phyloP scores from a whole-genome alignment of 2,329 filamentous ascomycete species.

The Fusarium fracticaudum region DNA sequence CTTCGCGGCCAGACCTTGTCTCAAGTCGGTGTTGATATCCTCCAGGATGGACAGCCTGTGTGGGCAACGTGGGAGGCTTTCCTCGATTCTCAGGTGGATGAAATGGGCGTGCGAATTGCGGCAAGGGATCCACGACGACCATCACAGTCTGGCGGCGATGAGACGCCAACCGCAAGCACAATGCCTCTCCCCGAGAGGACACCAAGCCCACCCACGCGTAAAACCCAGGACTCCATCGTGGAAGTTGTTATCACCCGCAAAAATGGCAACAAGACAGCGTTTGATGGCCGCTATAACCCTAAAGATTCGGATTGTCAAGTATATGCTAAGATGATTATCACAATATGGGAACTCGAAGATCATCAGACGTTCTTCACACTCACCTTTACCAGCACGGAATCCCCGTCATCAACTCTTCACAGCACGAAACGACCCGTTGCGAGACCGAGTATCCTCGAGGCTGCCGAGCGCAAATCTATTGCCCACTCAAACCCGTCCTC shows the following conservation, averaged over 20 bases:
- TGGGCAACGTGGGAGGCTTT: constrained; percentile 70
- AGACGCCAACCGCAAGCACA: constrained; percentile 49
- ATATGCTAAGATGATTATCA: constrained; percentile 79
- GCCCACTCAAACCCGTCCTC: constrained; percentile 58
- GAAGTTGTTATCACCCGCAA: constrained; percentile 73
- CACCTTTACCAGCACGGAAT: constrained; percentile 74
- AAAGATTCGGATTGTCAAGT: constrained; percentile 55
- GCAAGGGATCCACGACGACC: constrained; percentile 35
- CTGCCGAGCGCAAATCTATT: constrained; percentile 58
- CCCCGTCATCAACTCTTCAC: constrained; percentile 46
- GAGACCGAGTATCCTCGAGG: constrained; percentile 54
- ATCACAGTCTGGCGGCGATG: constrained; percentile 44
- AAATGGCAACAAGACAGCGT: constrained; percentile 52
- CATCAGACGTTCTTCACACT: constrained; percentile 76
- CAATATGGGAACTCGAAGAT: constrained; percentile 76
- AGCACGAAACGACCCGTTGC: constrained; percentile 52
- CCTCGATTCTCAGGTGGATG: constrained; percentile 61
- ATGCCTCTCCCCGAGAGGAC: constrained; percentile 48
- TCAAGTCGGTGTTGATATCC: constrained; percentile 77
- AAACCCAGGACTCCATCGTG: constrained; percentile 68
- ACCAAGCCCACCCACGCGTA: constrained; percentile 35
- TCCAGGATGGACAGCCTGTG: constrained; percentile 71
- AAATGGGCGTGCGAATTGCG: constrained; percentile 49
- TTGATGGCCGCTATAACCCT: constrained; percentile 47
- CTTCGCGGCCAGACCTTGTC: constrained; percentile 73